Evolutionary conservation across 805 yeast species (phyloP), one percentile per base, ranked within the genome.

Genomic region (Suhomyces prunicola): DNA sequence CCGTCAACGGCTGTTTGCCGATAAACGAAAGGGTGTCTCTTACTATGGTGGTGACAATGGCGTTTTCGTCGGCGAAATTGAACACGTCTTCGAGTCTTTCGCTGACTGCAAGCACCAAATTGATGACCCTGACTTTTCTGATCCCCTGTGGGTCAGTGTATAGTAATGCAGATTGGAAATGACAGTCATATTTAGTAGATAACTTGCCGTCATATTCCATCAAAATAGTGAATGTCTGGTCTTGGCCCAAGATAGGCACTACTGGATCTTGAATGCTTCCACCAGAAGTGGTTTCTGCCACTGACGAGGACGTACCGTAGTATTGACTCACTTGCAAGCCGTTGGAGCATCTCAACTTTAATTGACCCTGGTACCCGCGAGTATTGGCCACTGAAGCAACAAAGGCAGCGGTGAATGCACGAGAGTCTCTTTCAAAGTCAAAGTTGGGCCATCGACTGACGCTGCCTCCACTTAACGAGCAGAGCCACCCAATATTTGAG

Each of bases 121-220:
- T 94, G 47, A 88, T 80, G n/a, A 91, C 91, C 56, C 99, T 80
- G 13, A 94, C 93, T 60, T 89, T 86, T 58, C 97, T 76, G 7
- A 77, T 70, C 22, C 99, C 99, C 47, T 78, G 77, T 2, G 77
- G 64, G 46, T 90, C 88, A 0, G 97, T 92, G 66, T 91, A 93
- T 51, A 94, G 73, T 26, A 94, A 60, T 0, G 98, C 97, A 1
- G 89, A 87, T 70, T 94, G 99, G 74, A 93, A 90, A 67, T 90
- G 94, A 22, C 90, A 88, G 67, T 91, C 97, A 39, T 80, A 77
- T 55, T 83, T 83, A 1, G 87, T 76, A 53, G 85, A 82, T 33
- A 90, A 73, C 55, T 83, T 83, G 3, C 90, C 90, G 63, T 91
- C 97, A 63, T 89, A 87, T 46, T 78, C 79, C 61, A 93, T 83